Base-by-base conservation (phyloP, 495 filamentous ascomycete genomes). In the Polyplosphaeria fusca region DNA sequence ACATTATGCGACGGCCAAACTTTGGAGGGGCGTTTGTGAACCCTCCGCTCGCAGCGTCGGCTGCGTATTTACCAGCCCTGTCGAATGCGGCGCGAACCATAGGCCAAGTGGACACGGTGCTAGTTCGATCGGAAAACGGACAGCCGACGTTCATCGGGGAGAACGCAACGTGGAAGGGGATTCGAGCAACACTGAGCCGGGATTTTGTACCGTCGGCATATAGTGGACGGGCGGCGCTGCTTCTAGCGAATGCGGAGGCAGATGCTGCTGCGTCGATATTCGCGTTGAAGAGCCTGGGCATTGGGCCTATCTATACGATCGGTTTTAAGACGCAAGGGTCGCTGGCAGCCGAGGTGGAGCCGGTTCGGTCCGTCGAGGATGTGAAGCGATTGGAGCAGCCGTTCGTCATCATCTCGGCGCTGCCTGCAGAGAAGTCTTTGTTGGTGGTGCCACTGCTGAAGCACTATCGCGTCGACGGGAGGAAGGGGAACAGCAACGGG, bases 141-240 rank as follows among this genome's bases (percentile, higher is more conserved):
- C 47, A 49, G 24, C 43, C 59, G 25, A 74, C 72, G 5, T 77
- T 90, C 27, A 68, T 90, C 16, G 85, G 88, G 42, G 86, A 91
- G 60, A 93, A 91, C 48, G 82, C 87, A 24, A 83, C 81, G 2
- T 91, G 88, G 88, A 89, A 88, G 63, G 87, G 87, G 7, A 91
- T 93, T 45, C 77, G 88, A 26, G 86, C 85, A 26, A 90, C 87
- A 1, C 73, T 93, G 30, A 90, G 84, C 2, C 80, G 86, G 11
- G 88, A 91, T 61, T 85, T 90, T 60, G 86, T 89, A 0, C 88
- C 88, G 1, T 89, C 86, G 4, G 88, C 88, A 1, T 93, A 91
- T 68, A 78, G 77, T 32, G 82, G 81, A 22, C 81, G 87, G 19
- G 82, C 87, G 7, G 88, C 87, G 2, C 82, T 93, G 27, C 78